Evolutionary conservation across 2,329 filamentous ascomycete genomes (phyloP), one percentile per base, ranked within the genome.

Genomic region (Fusarium lateritium): DNA sequence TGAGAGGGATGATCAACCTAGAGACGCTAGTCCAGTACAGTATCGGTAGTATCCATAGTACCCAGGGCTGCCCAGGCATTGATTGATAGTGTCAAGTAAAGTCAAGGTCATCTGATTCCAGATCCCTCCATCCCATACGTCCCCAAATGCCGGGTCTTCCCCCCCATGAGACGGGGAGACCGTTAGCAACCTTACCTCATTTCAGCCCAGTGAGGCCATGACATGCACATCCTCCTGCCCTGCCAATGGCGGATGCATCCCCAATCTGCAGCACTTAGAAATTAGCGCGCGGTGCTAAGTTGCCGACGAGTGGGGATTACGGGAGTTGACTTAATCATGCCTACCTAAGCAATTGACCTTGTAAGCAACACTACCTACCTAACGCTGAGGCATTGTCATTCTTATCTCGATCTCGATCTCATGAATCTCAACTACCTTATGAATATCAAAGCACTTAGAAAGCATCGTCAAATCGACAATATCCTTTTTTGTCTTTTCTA

Each of bases 161-260:
- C 40, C 55, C 22, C 56, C 40, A 54, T 34, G 22, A 17, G 19
- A 44, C 36, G 50, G 49, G 24, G 38, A 47, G 56, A 56, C 45
- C 56, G 51, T 46, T 52, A 36, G 33, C 19, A 22, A 22, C 39
- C 19, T 40, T 40, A 55, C 21, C n/a, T 19, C 31, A 26, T 36
- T 40, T 68, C 65, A 67, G 65, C 65, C 65, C 59, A 67, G 65
- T 51, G 65, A 68, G 65, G 65, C 65, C 65, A 68, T 62, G 57
- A 22, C 26, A 28, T 28, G 26, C 26, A 9, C 26, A 28, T 28
- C 26, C 26, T 28, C 33, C 33, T 34, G 14, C 33, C 33, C 14
- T 13, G 15, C 15, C 15, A 34, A 34, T 50, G 46, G 58, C 51
- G 52, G 58, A 65, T 68, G 58, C 63, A 67, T 58, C 52, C 45